Conservation (phyloP, 2,329 filamentous ascomycete species). For the Apiospora saccharicola region DNA sequence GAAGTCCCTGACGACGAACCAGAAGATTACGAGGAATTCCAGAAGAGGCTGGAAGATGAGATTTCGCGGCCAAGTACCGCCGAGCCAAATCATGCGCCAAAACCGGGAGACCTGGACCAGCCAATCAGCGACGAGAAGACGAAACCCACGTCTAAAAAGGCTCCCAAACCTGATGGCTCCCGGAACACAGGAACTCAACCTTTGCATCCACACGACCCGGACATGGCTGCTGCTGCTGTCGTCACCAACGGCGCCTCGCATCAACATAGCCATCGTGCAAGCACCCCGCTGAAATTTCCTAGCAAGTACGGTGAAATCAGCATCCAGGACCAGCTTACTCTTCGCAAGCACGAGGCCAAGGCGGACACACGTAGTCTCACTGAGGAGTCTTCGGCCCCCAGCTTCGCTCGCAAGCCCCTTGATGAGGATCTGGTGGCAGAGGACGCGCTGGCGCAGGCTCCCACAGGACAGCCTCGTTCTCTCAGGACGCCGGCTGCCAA, state of each 20-base stretch:
- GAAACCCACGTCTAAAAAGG: conserved; percentile 46
- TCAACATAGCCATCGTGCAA: conserved; percentile 28
- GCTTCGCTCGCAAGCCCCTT: conserved; percentile 39
- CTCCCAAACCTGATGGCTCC: conserved; percentile 38
- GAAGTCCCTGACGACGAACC: conserved; percentile 43
- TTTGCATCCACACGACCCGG: conserved; percentile 36
- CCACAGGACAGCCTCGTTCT: conserved; percentile 36
- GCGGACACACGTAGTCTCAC: conserved; percentile 35
- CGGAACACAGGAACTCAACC: conserved; percentile 36
- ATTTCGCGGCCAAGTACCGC: conserved; percentile 36
- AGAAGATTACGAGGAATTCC: conserved; percentile 40
- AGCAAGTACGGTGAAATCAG: conserved; percentile 38
- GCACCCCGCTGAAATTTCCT: conserved; percentile 35
- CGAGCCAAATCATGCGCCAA: conserved; percentile 43
- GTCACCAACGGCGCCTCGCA: conserved; percentile 37
- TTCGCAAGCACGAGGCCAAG: conserved; percentile 38
- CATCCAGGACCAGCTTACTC: conserved; percentile 31
- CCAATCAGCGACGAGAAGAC: conserved; percentile 43
- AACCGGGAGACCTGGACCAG: conserved; percentile 39
- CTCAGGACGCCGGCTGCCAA: conserved; percentile 40
- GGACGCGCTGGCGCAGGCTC: conserved; percentile 35
- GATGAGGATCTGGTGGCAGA: conserved; percentile 32
- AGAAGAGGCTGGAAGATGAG: conserved; percentile 41
- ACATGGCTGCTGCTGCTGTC: conserved; percentile 40
- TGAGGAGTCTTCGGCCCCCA: conserved; percentile 34